Base-by-base conservation (phyloP, 1,284 basidiomycete species). In the Rhizoctonia solani region DNA sequence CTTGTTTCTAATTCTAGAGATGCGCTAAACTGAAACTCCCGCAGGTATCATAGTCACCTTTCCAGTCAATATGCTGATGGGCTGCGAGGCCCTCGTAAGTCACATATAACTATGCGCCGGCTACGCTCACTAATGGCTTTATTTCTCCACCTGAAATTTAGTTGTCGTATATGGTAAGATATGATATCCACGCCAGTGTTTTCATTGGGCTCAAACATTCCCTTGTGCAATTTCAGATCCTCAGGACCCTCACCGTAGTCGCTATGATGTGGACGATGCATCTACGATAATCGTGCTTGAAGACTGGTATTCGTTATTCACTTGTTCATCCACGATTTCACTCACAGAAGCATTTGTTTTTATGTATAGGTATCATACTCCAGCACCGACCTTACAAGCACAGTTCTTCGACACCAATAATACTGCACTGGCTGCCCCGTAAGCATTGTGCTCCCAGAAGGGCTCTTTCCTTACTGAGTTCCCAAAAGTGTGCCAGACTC, bases 41-140 rank as follows among this genome's bases (percentile, higher is more conserved):
- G n/a, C 19, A 30, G 50, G 50, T 53, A 53, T n/a, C 50, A 53
- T 32, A 53, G 50, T 30, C 50, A 53, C 25, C 50, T 53, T 32
- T 53, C 50, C 16, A 53, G 50, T 16, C 50, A 53, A 53, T 53
- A 53, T n/a, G 50, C 34, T 32, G 50, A 53, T 53, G 50, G 50
- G 11, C 29, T 53, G 4, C 50, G 50, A 4, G 50, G 50, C 13
- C 27, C 50, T 29, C 30, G 50, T 53, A 53, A 53, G 50, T 53
- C 5, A 3, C 19, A 34, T 29, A 5, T 34, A 13, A 32, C 6
- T 30, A 4, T 34, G 14, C 5, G 11, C 34, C 16, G 23, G 50
- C 50, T 16, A 8, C 14, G 34, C 25, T 32, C 8, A 6, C 21
- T 11, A 21, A 53, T 27, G 4, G 47, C 50, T 29, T 30, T 32